A percentile compares a stretch with the other conserved stretches of the same genome.
phyloP scores from a whole-genome alignment of 129 eudicot genomes.

The Flaveria robusta region DNA sequence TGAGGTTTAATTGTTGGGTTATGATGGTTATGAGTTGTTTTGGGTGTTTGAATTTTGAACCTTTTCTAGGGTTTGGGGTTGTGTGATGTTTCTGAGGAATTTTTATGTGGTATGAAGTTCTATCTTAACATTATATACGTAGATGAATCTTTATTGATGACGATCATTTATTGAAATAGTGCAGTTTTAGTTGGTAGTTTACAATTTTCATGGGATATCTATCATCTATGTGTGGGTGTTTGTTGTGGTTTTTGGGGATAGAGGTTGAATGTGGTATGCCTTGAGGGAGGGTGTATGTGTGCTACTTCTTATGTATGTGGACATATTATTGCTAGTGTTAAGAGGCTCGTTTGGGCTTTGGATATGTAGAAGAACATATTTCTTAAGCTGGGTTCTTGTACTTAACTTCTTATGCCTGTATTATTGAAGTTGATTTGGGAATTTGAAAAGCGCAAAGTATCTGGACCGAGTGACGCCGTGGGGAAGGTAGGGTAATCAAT shows the following conservation, averaged over 20 bases:
- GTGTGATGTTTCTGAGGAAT: no score
- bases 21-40: neutral
- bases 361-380: neutral
- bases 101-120: slow-evolving; percentile 3
- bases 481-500: neutral
- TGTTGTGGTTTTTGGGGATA: neutral
- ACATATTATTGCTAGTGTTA: no score
- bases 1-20: neutral
- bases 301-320: no score
- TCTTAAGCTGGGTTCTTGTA: neutral
- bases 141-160: neutral
- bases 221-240: no score
- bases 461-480: neutral
- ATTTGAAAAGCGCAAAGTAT: neutral
- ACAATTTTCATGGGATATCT: neutral
- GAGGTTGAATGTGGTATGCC: neutral
- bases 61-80: slow-evolving; percentile 33
- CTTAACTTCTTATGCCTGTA: neutral
- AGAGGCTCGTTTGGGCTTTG: neutral
- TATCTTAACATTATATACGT: neutral
- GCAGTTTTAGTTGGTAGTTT: neutral
- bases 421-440: neutral
- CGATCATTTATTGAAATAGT: neutral
- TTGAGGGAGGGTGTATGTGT: neutral
- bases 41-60: neutral